These are phyloP conservation scores for Salvia rosmarinus DNA, from an alignment of 257 asterid genomes.

Conservation along the genomic window DNA sequence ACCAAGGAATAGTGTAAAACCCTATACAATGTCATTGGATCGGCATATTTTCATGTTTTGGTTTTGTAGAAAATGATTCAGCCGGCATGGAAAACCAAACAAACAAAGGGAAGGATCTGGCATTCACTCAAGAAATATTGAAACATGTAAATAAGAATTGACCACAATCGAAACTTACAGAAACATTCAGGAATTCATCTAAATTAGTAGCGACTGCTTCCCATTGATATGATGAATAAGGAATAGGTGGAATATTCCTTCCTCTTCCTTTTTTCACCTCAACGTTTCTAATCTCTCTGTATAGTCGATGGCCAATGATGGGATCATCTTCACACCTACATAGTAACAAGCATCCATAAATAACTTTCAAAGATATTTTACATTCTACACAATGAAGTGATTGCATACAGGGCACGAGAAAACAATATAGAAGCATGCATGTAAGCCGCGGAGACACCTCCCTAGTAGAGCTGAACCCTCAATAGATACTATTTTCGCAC, in stretches of 20 bases:
- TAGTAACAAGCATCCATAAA: slow-evolving; percentile 10
- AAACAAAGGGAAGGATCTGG: slow-evolving; percentile 14
- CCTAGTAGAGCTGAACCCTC: slow-evolving; percentile 9
- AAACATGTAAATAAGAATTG: slow-evolving; percentile 19
- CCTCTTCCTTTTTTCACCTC: slow-evolving; percentile 96
- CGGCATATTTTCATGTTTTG: slow-evolving; percentile 1
- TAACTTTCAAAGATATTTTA: slow-evolving; percentile 23
- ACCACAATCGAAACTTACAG: slow-evolving; percentile 62
- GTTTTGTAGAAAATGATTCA: not conserved
- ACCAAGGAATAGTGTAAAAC: not conserved
- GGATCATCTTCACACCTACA: slow-evolving; percentile 96
- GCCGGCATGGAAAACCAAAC: not conserved
- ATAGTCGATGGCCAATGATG: slow-evolving; percentile 81
- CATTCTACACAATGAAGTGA: slow-evolving; percentile 19
- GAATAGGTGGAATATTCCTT: slow-evolving; percentile 69
- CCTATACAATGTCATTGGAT: not conserved
- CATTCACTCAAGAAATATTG: slow-evolving; percentile 5
- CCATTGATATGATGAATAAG: slow-evolving; percentile 91
- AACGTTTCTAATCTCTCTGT: slow-evolving; percentile 84
- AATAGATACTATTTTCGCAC: slow-evolving; percentile 6
- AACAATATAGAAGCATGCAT: not conserved
- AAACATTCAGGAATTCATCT: slow-evolving; percentile 84
- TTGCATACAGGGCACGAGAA: slow-evolving; percentile 17
- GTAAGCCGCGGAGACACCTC: not conserved
- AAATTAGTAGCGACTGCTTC: slow-evolving; percentile 93